Conservation (phyloP, 2,329 filamentous ascomycete species). For the Parafenestella ontariensis region DNA sequence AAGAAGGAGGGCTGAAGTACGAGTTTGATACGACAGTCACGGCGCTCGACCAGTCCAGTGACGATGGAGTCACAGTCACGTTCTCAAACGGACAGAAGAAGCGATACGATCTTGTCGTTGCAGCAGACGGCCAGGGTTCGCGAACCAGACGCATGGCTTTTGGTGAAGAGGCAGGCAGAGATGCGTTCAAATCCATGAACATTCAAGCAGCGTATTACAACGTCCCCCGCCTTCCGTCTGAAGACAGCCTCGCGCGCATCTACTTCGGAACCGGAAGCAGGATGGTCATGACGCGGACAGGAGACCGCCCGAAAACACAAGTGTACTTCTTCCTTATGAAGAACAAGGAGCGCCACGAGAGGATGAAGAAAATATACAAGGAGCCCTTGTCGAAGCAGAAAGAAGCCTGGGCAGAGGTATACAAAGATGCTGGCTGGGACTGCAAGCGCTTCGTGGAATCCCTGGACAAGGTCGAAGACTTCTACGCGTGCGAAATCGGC, state of each 20-base stretch:
- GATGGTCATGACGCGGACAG: constrained; percentile 27
- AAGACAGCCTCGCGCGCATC: constrained; percentile 20
- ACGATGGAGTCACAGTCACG: constrained; percentile 20
- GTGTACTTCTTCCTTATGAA: constrained; percentile 31
- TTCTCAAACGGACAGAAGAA: constrained; percentile 23
- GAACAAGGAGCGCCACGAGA: constrained; percentile 3
- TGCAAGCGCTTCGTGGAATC: constrained; percentile 50
- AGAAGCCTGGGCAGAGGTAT: constrained; percentile 37
- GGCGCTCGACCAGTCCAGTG: constrained; percentile 15
- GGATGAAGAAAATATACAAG: constrained; percentile 21
- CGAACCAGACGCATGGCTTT: constrained; percentile 30
- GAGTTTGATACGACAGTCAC: constrained; percentile 21
- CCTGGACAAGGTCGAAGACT: constrained; percentile 51
- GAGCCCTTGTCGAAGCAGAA: constrained; percentile 51
- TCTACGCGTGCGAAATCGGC: constrained; percentile 55
- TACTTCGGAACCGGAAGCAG: constrained; percentile 15
- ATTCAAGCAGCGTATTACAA: constrained; percentile 35
- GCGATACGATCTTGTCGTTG: constrained; percentile 34
- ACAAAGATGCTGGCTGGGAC: constrained; percentile 55
- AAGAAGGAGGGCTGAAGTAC: constrained; percentile 14
- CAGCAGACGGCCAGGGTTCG: constrained; percentile 35
- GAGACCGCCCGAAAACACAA: constrained; percentile 26
- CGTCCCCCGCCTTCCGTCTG: constrained; percentile 23
- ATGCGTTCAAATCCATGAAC: constrained; percentile 19
- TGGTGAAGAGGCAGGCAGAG: constrained; percentile 19